Base-by-base conservation (phyloP, 768 basidiomycete genomes). In the Boletus eberwhitei region DNA sequence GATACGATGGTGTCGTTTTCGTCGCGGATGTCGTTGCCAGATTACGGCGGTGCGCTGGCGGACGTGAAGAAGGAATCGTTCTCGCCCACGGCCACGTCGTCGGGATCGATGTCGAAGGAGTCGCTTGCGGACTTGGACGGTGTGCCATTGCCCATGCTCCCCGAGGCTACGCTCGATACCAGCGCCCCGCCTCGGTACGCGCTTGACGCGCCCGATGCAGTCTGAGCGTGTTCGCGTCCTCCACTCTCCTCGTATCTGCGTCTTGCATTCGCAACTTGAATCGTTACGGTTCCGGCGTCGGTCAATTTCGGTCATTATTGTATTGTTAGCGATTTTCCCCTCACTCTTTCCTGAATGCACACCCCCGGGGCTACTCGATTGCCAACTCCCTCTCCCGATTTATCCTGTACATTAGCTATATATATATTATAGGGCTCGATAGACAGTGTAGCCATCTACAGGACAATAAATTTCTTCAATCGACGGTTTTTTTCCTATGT, bases 1-100 rank as follows among this genome's bases (percentile, higher is more conserved):
- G 77, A 78, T 53, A 80, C 81, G 7, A 53, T 80, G 14, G 69
- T 73, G 37, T 84, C 82, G 0, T 74, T 79, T 65, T 76, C 77
- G 12, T 70, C 70, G 31, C 73, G 75, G 54, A 64, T 79, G 48
- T 78, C 78, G 16, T 61, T 76, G 63, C 68, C 57, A 7, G 79
- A 77, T 38, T 74, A 71, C n/a, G 73, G 72, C 12, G 73, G 73
- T 13, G 61, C 69, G 39, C 59, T 77, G 50, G 58, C 38, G 32
- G 65, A 64, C 26, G 45, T 61, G 47, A 67, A 72, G 45, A 59
- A 60, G 41, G 24, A 14, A 2, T 52, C 67, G 0, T 61, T 59
- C 32, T 65, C 61, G 0, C 65, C 67, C 6, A 67, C 62, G 5
- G 35, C 52, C 2, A 65, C 67, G 3, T 49, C 52, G 3, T 35